Percentiles rank a stretch among this genome's conserved stretches.
Conservation (phyloP, 2,329 filamentous ascomycete species). For the Capronia americana region DNA sequence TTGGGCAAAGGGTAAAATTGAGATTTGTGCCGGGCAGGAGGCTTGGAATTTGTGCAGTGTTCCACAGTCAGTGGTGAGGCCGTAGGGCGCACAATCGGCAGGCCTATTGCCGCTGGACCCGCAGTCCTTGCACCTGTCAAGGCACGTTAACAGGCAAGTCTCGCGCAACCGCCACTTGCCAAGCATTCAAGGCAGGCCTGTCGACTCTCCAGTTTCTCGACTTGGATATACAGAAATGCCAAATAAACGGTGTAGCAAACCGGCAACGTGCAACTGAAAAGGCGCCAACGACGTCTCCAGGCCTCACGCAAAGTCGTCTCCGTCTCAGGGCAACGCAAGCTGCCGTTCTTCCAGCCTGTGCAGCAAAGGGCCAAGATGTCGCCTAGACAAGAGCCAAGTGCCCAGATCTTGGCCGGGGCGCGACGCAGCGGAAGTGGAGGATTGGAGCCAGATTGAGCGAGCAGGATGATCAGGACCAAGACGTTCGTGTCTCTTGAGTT, state of each 20-base stretch:
- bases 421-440: constrained; percentile 26
- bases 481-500: constrained; percentile 25
- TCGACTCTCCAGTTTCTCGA: constrained; percentile 6
- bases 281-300: neutral
- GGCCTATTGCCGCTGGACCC: constrained; percentile 6
- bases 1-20: neutral
- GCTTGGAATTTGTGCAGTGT: constrained; percentile 6
- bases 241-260: constrained; percentile 22
- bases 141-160: constrained; percentile 7
- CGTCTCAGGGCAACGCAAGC: constrained; percentile 13
- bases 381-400: constrained; percentile 25
- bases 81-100: constrained; percentile 7
- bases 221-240: constrained; percentile 11
- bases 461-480: constrained; percentile 25
- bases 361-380: constrained; percentile 16
- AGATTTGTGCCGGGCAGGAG: constrained; percentile 2
- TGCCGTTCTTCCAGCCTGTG: constrained; percentile 11
- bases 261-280: constrained; percentile 11
- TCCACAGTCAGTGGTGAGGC: neutral
- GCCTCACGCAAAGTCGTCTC: neutral
- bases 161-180: constrained; percentile 12
- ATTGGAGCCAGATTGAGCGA: constrained; percentile 22
- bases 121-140: neutral
- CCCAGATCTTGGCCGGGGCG: constrained; percentile 23
- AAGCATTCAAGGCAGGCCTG: constrained; percentile 12